Evolutionary conservation across 2,329 filamentous ascomycete genomes (phyloP).

Genomic region (Colletotrichum noveboracense): DNA sequence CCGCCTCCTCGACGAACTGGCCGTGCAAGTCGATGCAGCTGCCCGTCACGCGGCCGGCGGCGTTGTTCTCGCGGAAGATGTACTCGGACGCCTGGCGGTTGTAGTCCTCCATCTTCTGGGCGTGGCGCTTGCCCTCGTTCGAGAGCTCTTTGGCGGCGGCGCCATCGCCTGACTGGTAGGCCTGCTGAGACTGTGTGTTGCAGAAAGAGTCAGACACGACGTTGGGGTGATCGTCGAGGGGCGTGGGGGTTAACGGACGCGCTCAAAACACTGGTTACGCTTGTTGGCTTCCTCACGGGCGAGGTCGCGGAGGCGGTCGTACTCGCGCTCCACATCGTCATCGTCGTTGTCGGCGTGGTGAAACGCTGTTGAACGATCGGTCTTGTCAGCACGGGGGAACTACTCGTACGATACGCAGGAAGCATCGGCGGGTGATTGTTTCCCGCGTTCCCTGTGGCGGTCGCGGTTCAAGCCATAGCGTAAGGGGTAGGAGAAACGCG

Average conservation of each 20-base stretch:
- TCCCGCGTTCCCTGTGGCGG: background rate
- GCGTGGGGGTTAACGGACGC: constrained; percentile 49
- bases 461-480: background rate
- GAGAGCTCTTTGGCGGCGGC: constrained; percentile 82
- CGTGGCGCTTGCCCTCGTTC: constrained; percentile 85
- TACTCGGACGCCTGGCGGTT: constrained; percentile 91
- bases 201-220: background rate
- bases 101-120: constrained; percentile 82
- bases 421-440: background rate
- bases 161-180: constrained; percentile 84
- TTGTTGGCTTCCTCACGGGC: constrained; percentile 83
- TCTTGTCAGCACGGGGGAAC: background rate
- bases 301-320: constrained; percentile 86
- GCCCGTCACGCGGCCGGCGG: constrained; percentile 70
- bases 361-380: constrained; percentile 63
- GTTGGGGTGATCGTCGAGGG: background rate
- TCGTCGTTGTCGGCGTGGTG: constrained; percentile 71
- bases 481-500: background rate
- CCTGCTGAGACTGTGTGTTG: constrained; percentile 68
- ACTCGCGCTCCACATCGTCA: constrained; percentile 78
- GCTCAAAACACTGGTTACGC: constrained; percentile 78
- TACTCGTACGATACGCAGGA: background rate
- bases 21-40: constrained; percentile 96
- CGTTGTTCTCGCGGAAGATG: constrained; percentile 96
- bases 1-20: constrained; percentile 92